These are phyloP conservation scores for Chrysanthemum makinoi DNA, from an alignment of 129 eudicot species.

Conservation along the genomic window DNA sequence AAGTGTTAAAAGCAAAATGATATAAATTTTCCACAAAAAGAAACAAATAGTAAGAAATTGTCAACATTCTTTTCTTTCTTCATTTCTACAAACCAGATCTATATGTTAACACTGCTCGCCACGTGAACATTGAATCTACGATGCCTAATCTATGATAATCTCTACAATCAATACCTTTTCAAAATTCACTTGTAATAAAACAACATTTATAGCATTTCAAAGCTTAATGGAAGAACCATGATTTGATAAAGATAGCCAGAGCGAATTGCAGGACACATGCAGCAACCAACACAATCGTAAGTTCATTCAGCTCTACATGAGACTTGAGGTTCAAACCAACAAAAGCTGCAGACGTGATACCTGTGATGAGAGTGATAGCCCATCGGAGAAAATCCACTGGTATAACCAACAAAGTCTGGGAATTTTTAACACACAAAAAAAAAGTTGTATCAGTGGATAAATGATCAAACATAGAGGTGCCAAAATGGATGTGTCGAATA, in stretches of 20 bases:
- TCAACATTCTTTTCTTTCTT: not conserved
- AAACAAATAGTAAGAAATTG: too few relatives aligned
- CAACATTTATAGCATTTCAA: slow-evolving; percentile 21
- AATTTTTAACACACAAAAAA: not conserved
- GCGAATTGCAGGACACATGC: slow-evolving; percentile 78
- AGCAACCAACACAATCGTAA: slow-evolving; percentile 61
- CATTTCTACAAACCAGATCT: slow-evolving; percentile 34
- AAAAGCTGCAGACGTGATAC: slow-evolving; percentile 84
- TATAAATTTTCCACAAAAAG: not conserved
- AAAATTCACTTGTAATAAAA: slow-evolving; percentile 32
- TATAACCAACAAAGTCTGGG: slow-evolving; percentile 74
- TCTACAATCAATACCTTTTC: slow-evolving; percentile 22
- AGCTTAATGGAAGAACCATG: slow-evolving; percentile 68
- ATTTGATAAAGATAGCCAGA: slow-evolving; percentile 82
- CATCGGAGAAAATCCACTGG: slow-evolving; percentile 85
- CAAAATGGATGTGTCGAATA: not conserved
- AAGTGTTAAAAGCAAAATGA: slow-evolving; percentile 14
- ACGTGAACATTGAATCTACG: slow-evolving; percentile 1
- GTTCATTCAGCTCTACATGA: slow-evolving; percentile 60
- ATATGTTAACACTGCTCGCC: slow-evolving; percentile 22
- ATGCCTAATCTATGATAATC: slow-evolving; percentile 30
- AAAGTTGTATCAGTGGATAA: not conserved
- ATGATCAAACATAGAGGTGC: not conserved
- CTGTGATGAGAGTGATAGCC: slow-evolving; percentile 66
- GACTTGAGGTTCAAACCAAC: slow-evolving; percentile 74